Conservation (phyloP, 768 basidiomycete genomes). For the Tephrocybe sp. region DNA sequence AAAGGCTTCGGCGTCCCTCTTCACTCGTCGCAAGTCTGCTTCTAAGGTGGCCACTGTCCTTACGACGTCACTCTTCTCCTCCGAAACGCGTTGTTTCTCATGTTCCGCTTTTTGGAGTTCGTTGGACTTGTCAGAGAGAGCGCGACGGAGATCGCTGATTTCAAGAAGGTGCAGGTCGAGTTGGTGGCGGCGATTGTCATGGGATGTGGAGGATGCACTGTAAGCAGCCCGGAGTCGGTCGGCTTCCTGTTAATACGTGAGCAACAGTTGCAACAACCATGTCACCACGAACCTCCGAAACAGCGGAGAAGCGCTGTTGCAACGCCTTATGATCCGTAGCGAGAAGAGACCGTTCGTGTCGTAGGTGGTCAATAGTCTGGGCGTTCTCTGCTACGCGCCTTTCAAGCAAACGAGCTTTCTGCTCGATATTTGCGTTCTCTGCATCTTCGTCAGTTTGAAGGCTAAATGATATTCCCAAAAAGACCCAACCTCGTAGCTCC, state of each 20-base stretch:
- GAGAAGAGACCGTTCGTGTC: constrained; percentile 74
- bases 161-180: constrained; percentile 72
- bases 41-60: constrained; percentile 69
- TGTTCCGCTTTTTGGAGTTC: constrained; percentile 64
- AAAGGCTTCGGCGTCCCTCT: constrained; percentile 74
- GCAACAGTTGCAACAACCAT: not conserved
- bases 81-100: constrained; percentile 60
- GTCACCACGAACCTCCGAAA: constrained; percentile 57
- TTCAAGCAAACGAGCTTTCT: constrained; percentile 71
- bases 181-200: constrained; percentile 71
- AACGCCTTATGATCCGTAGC: constrained; percentile 70
- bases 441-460: constrained; percentile 3
- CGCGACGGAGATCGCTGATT: constrained; percentile 73
- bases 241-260: constrained; percentile 41
- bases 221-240: constrained; percentile 65
- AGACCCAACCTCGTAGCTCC: constrained; percentile 64
- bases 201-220: constrained; percentile 58
- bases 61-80: constrained; percentile 66
- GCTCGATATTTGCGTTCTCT: constrained; percentile 71
- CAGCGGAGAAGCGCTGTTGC: constrained; percentile 64
- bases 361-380: constrained; percentile 69
- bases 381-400: constrained; percentile 67
- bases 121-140: constrained; percentile 57
- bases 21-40: constrained; percentile 72
- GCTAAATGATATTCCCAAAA: not conserved